Evolutionary conservation across 176 grass and related monocot species (phyloP).

Genomic region (Coix lacrymajobi): DNA sequence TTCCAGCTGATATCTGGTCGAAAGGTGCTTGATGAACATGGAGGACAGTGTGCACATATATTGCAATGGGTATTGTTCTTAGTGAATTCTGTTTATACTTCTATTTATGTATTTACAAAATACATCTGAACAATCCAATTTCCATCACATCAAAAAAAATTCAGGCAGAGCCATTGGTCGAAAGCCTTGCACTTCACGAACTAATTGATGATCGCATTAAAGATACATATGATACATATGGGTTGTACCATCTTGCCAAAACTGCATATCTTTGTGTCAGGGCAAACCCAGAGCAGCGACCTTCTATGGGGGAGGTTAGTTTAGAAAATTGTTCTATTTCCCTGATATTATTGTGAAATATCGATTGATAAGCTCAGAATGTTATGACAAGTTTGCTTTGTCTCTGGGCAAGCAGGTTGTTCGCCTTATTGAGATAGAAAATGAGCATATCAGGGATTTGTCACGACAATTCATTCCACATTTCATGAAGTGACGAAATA

Average conservation of each 20-base stretch:
- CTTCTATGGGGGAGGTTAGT: conserved; percentile 69
- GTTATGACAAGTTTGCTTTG: not conserved
- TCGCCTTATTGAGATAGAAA: conserved; percentile 56
- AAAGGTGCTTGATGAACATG: conserved; percentile 41
- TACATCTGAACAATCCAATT: not conserved
- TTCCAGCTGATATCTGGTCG: conserved; percentile 81
- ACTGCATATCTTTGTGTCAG: conserved; percentile 60
- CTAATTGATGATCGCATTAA: conserved; percentile 55
- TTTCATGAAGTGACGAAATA: conserved; percentile 38
- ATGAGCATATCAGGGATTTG: conserved; percentile 49
- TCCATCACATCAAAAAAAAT: not conserved
- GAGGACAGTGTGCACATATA: conserved; percentile 45
- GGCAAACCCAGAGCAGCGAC: conserved; percentile 56
- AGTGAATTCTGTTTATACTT: not conserved
- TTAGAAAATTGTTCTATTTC: not conserved
- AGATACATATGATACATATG: conserved; percentile 54
- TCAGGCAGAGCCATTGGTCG: conserved; percentile 62
- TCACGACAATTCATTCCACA: conserved; percentile 55
- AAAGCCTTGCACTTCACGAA: conserved; percentile 57
- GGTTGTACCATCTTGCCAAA: conserved; percentile 55
- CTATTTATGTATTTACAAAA: not conserved
- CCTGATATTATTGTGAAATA: not conserved
- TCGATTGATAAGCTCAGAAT: not conserved
- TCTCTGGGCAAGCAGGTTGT: conserved; percentile 35
- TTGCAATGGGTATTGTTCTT: conserved; percentile 54